phyloP scores from a whole-genome alignment of 2,329 filamentous ascomycete genomes.

The Monilinia fructicola region DNA sequence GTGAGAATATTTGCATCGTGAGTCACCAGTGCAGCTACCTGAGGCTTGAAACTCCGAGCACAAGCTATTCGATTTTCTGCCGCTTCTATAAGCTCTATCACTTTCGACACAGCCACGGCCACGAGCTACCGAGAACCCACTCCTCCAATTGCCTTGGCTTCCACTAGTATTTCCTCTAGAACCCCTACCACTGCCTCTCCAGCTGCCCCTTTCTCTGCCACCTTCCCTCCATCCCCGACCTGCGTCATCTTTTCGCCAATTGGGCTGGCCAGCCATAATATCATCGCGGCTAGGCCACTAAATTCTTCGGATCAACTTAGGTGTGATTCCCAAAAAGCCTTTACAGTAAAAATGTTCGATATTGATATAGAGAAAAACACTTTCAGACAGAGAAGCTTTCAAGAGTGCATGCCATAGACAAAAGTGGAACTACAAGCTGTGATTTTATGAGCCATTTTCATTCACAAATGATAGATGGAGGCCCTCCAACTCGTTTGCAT shows the following conservation, averaged over 20 bases:
- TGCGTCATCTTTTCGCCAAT: neutral
- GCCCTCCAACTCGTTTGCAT: neutral
- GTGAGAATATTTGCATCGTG: neutral
- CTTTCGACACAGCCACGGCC: neutral
- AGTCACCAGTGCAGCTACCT: neutral
- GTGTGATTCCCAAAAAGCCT: neutral
- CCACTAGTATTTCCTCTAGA: neutral
- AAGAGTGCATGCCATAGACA: neutral
- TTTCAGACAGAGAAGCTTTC: neutral
- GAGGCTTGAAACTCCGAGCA: neutral
- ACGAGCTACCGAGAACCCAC: neutral
- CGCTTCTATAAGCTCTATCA: neutral
- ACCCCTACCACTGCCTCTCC: neutral
- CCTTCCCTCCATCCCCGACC: neutral
- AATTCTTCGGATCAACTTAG: neutral
- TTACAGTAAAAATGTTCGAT: neutral
- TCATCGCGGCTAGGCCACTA: neutral
- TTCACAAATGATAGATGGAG: neutral
- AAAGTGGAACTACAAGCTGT: neutral
- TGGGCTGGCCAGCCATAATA: neutral
- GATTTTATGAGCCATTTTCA: neutral
- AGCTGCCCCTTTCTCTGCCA: neutral
- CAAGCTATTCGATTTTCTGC: neutral
- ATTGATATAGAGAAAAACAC: neutral
- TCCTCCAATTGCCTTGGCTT: neutral